Evolutionary conservation across 352 stramenopile genomes (phyloP), one percentile per base, ranked within the genome.

Genomic region (Phytophthora hibernalis): DNA sequence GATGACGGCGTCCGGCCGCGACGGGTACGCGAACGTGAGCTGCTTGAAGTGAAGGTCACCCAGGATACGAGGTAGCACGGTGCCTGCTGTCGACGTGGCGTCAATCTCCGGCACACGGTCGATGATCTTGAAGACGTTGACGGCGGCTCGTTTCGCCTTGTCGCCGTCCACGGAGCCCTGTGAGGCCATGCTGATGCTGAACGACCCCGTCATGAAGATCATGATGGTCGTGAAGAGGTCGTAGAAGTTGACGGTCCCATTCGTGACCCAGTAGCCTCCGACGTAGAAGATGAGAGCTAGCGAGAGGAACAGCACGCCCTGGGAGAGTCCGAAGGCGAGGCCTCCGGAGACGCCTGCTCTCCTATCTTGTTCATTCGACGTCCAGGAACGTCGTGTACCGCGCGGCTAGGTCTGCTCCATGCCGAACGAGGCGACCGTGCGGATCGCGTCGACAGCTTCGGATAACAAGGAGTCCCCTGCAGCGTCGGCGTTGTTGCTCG

Each of bases 21-120:
- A 89, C 9, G 95, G 92, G 70, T 98, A 99, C 2, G 82, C 72
- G 69, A 99, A 98, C 7, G 49, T 58, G 15, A 99, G 80, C 51
- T 95, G 61, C 11, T 87, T 54, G 60, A 99, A 97, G 13, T 77
- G 35, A 54, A 97, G 74, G 24, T 83, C 70, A 10, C 96, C 93
- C 1, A 74, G 35, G 2, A 90, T 57, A 2, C 35, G 38, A 0
- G 55, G 35, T 1, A 83, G 50, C 11, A 63, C 68, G 2, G 22
- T 26, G 2, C 74, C 74, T 13, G 37, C 18, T 0, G 60, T 54
- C 0, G 68, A 69, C 5, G 52, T 66, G 13, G 66, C 58, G 37
- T 87, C 72, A 42, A 89, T 87, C 5, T 55, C 20, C 13, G 82
- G 76, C 18, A 63, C 60, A 9, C 85, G 79, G 59, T 97, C 91